Base-by-base conservation (phyloP, 306 rosid species). In the Quercus robur region DNA sequence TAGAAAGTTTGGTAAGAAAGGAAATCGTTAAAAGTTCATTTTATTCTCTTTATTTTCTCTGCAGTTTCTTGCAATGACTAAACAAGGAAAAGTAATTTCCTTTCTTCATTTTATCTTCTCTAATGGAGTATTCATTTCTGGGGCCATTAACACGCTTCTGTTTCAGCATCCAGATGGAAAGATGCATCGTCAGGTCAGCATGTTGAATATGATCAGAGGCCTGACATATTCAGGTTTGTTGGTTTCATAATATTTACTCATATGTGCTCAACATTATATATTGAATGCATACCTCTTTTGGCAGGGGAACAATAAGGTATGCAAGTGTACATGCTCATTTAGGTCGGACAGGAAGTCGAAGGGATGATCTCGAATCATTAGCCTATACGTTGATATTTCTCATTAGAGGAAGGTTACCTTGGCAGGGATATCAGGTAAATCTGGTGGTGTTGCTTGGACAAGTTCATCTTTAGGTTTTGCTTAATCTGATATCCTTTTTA, bases 251-350 rank as follows among this genome's bases (percentile, higher is more conserved):
- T 5, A 70, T 70, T 81, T 9, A 10, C 14, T 33, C 68, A 51
- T 6, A 30, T 63, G 55, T 72, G 25, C 64, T 66, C 54, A 52
- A 69, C 46, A 57, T 70, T 74, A 46, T 38, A n/a, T 66, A 67
- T 78, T 70, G 9, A 73, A 77, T 68, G 58, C 51, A 30, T 75
- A 59, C 68, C 79, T 75, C 77, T 76, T 74, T 81, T 70, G 75
- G 74, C 89, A 94, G 98, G 89, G 98, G 98, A 78, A 94, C 98
- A 8, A 89, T 94, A 81, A 88, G 98, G 84, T 94, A 94, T 90
- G 98, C 97, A 62, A 94, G 98, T 80, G 98, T 94, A 63, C 97
- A 94, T 85, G 98, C 98, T 28, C 98, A 94, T 89, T 85, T 94
- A 80, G 98, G 98, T 80, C 88, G 98, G 76, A 94, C 98, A 52